Base-by-base conservation (phyloP, 2,329 filamentous ascomycete species). In the Ophiosphaerella herpotricha region DNA sequence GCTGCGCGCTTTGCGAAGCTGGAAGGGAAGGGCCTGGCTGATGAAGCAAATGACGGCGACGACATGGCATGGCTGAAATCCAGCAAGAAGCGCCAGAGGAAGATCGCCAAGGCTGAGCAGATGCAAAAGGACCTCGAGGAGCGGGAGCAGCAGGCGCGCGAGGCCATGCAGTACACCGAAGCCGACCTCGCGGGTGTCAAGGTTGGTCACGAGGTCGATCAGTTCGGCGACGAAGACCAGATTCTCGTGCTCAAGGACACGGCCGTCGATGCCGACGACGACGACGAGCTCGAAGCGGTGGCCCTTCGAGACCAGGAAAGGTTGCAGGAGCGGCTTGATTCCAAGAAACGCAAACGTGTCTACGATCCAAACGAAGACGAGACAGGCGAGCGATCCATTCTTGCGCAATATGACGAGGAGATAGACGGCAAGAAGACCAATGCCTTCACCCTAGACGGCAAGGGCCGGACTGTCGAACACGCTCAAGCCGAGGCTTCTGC, bases 381-480 rank as follows among this genome's bases (percentile, higher is more conserved):
- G 38, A 82, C 85, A 24, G 87, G 83, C 11, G 79, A 86, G 50
- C 81, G 81, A 14, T 82, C 82, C 5, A 85, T 99, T 21, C 77
- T 99, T 36, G 85, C 89, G 12, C 93, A 99, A 62, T 99, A 99
- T 67, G 94, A 97, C 63, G 94, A 97, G 57, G 93, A 96, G 67
- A 95, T 97, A 45, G 84, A 88, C 32, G 91, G 91, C 47, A 96
- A 96, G 75, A 94, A 95, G 76, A 79, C 82, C 48, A 96, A 95
- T 70, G 83, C 83, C 21, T 99, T 99, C 64, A 96, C 90, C 0
- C 78, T 99, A 13, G 90, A 96, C 71, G 86, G 86, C 2, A 82
- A 86, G 54, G 92, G 91, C 2, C 86, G 84, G 31, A 86, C 80
- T 1, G 60, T 72, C 21, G 82, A 83, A 12, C 86, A 89, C 60